Base-by-base conservation (phyloP, 2,329 filamentous ascomycete species). In the Apiospora malaysiana region DNA sequence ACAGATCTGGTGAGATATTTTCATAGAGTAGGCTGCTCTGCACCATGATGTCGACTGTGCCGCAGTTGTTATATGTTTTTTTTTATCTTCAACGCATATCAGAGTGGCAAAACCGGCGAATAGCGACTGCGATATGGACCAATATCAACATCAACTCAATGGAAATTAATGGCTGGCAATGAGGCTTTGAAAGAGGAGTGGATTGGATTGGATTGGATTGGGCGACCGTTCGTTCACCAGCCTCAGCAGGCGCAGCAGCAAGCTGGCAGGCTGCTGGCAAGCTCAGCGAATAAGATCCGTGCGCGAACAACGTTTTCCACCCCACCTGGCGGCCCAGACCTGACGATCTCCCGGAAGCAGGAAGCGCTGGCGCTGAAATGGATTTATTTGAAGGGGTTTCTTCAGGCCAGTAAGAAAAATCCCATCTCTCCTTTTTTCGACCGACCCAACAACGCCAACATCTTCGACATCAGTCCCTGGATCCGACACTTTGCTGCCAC, bases 1-100 rank as follows among this genome's bases (percentile, higher is more conserved):
- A 86, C 46, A 81, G 77, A 1, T 75, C 72, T 7, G 74, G 75
- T 12, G 78, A 74, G 45, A 82, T 79, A 25, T 72, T 76, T 9
- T 72, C 71, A 4, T 77, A 73, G 8, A 77, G 74, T 9, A 74
- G 70, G 32, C 46, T 68, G 7, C 70, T 63, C 47, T 71, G 68
- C 51, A 74, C 43, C 75, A 76, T 78, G 7, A 40, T 74, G 67
- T 68, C 8, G 42, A 59, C 14, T 47, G 16, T 14, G 65, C 23
- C 42, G 21, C 43, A 14, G 1, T 18, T n/a, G 1, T 6, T 40
- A 18, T n/a, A n/a, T 16, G 12, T 12, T 16, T 47, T 8, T 6
- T 32, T 6, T 12, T 16, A n/a, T 8, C 21, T 32, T 6, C 32
- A 32, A 32, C 32, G 3, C 32, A 32, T 32, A 32, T 6, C 32